A percentile compares a stretch with the other conserved stretches of the same genome.
Conservation (phyloP, 1,139 yeast species). For the Taphrina populina region DNA sequence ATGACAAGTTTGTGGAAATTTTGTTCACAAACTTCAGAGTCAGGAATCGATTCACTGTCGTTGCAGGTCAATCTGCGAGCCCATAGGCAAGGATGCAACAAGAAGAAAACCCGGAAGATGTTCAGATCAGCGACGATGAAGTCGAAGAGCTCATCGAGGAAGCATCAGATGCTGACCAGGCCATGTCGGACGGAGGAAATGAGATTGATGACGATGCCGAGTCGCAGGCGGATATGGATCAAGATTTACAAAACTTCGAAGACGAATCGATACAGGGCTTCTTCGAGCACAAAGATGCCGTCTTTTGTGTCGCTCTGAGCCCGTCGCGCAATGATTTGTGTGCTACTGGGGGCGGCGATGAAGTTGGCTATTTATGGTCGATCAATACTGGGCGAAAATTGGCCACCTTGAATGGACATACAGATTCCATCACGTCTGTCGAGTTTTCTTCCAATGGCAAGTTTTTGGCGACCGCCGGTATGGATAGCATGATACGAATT, state of each 20-base stretch:
- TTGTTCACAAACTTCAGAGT: too few species aligned
- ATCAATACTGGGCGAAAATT: slow-evolving; percentile 37
- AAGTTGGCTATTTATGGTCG: slow-evolving; percentile 81
- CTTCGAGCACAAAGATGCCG: slow-evolving; percentile 81
- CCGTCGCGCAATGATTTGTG: slow-evolving; percentile 79
- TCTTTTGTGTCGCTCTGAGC: slow-evolving; percentile 73
- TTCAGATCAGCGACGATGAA: too few species aligned
- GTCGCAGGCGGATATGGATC: background rate
- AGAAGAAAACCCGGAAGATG: too few species aligned
- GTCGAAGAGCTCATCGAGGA: slow-evolving; percentile 31
- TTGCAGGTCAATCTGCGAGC: too few species aligned
- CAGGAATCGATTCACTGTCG: too few species aligned
- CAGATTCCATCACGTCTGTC: slow-evolving; percentile 82
- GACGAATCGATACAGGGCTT: slow-evolving; percentile 88
- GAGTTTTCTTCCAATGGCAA: slow-evolving; percentile 81
- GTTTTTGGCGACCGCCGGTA: slow-evolving; percentile 82
- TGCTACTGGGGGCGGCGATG: slow-evolving; percentile 84
- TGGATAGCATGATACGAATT: slow-evolving; percentile 82
- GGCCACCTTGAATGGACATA: slow-evolving; percentile 52
- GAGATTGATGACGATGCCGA: slow-evolving; percentile 16
- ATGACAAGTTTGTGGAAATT: too few species aligned
- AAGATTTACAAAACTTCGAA: slow-evolving; percentile 54
- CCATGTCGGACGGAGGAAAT: slow-evolving; percentile 26
- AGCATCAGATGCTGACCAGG: slow-evolving; percentile 17
- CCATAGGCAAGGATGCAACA: too few species aligned